phyloP scores from a whole-genome alignment of 1,284 basidiomycete genomes.

The Cutaneotrichosporon spelunceum region DNA sequence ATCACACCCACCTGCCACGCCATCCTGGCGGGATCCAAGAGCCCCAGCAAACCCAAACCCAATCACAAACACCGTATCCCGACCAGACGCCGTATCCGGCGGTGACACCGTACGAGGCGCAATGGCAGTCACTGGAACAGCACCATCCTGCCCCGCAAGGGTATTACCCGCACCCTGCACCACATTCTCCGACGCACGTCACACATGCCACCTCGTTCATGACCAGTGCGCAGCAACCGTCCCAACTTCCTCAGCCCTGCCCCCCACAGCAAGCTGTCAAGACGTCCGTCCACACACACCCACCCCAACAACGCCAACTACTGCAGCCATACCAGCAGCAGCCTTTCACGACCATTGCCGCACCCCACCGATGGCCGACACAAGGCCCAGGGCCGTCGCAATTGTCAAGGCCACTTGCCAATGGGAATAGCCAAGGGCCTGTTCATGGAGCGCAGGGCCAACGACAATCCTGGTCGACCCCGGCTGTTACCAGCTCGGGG shows the following conservation, averaged over 20 bases:
- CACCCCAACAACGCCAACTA: background rate
- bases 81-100: too few relatives aligned
- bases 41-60: background rate
- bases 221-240: background rate
- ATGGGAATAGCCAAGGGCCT: background rate
- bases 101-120: too few relatives aligned
- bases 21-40: background rate
- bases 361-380: background rate
- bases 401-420: background rate
- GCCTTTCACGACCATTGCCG: background rate
- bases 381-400: background rate
- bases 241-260: background rate
- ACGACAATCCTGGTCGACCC: background rate
- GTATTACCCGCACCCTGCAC: background rate
- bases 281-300: too few relatives aligned
- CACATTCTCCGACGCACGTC: background rate
- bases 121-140: background rate
- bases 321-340: background rate
- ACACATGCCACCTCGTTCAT: background rate
- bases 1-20: background rate
- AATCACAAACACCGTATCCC: too few relatives aligned
- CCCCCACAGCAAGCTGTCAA: background rate
- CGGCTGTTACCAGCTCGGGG: background rate
- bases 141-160: background rate
- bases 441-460: background rate